Conservation (phyloP, 208 protist species). For the Eutreptiella sp. region DNA sequence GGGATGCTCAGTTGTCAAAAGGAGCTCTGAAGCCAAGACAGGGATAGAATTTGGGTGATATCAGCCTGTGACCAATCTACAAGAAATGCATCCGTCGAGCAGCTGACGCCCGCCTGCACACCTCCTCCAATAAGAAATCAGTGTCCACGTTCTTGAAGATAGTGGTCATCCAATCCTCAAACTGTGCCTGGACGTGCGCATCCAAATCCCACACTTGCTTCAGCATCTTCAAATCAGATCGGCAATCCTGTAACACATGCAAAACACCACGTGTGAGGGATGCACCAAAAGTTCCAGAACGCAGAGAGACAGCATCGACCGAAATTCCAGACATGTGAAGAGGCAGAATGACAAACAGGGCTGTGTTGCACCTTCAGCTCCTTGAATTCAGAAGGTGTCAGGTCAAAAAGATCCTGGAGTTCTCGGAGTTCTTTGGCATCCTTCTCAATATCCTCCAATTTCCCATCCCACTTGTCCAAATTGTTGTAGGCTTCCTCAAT, state of each 20-base stretch:
- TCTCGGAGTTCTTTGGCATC: constrained; percentile 77
- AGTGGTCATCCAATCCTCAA: constrained; percentile 82
- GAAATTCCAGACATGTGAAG: no score
- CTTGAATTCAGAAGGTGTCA: constrained; percentile 81
- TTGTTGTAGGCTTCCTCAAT: constrained; percentile 64
- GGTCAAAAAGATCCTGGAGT: constrained; percentile 87
- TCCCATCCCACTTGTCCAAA: constrained; percentile 63
- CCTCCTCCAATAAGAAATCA: constrained; percentile 79
- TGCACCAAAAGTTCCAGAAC: no score
- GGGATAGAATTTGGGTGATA: no score
- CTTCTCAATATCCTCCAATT: constrained; percentile 72
- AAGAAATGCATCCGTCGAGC: no score
- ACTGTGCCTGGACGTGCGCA: constrained; percentile 81
- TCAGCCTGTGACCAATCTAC: no score
- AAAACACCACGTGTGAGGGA: constrained; percentile 78
- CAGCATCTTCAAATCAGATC: constrained; percentile 76
- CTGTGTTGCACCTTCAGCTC: no score
- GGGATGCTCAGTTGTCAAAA: no score
- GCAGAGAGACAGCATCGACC: no score
- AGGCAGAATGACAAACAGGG: no score
- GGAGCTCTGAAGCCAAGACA: no score
- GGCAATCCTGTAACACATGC: constrained; percentile 78
- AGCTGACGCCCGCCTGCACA: no score
- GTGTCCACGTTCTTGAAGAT: constrained; percentile 87
- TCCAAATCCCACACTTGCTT: constrained; percentile 88